Evolutionary conservation across 305 asterid species (phyloP), one percentile per base, ranked within the genome.

Genomic region (Solanum hybrid): DNA sequence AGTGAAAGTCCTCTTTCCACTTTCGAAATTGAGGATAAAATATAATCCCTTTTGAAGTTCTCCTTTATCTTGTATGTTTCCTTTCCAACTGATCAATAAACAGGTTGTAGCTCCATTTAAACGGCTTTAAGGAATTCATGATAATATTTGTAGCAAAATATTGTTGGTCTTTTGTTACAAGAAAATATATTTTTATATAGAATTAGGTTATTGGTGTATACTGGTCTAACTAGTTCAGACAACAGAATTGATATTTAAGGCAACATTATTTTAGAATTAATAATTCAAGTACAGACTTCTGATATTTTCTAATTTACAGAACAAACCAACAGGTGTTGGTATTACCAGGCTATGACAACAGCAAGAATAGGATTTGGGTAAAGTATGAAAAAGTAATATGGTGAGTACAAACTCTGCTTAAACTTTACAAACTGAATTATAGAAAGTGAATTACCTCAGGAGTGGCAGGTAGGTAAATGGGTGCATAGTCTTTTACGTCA

Each of bases 381-480:
- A 33, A 57, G 77, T 57, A 85, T 22, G 51, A 61, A 61, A 42
- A 57, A 57, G 33, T 33, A 22, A 13, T 33, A 85, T 57, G 22
- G 51, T 22, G 77, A 85, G 42, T 61, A 33, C 34, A 85, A 85
- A 39, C 88, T 57, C 33, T 22, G 39, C 33, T 31, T 61, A 22
- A 46, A 85, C 51, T 20, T 85, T 61, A 85, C 77, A 33, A 85
- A 33, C 77, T 33, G 51, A 85, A 85, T 22, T 28, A 51, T 71
- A 77, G 5, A 88, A 42, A 78, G 75, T 11, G 26, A 77, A 76
- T 73, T 77, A 97, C 99, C 99, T 97, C 99, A 51, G 93, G 93
- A 88, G 97, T 97, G 91, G 97, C 96, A 90, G 97, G 95, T 81
- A 97, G 94, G 94, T 92, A 90, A 89, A 95, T 94, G 86, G 94